These are phyloP conservation scores for Asterella californica DNA, from an alignment of 225 moss, liverwort and hornwort species.

Conservation along the genomic window DNA sequence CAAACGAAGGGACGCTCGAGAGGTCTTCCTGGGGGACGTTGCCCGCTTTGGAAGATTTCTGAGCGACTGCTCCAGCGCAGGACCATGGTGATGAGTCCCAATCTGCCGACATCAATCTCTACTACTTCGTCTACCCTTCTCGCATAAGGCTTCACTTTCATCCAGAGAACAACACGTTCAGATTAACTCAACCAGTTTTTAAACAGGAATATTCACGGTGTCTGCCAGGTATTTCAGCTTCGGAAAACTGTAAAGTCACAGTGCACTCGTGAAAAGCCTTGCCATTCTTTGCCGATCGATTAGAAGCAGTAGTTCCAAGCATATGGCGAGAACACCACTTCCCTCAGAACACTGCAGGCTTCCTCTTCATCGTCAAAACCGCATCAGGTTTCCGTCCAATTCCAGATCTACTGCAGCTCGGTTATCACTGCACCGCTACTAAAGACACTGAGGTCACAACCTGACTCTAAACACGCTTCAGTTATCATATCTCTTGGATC, in stretches of 20 bases:
- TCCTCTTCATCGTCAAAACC: constrained; percentile 1
- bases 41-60: constrained; percentile 39
- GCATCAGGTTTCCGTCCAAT: constrained; percentile 7
- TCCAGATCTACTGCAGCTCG: constrained; percentile 6
- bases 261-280: neutral
- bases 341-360: neutral
- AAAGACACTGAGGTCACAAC: neutral
- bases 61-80: constrained; percentile 58
- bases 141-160: constrained; percentile 21
- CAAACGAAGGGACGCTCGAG: constrained; percentile 24
- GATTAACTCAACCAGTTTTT: neutral
- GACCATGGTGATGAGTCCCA: constrained; percentile 48
- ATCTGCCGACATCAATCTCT: constrained; percentile 49
- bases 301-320: neutral
- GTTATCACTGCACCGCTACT: neutral
- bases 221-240: constrained; percentile 7
- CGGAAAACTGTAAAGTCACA: neutral
- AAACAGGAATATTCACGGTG: neutral
- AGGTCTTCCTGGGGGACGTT: constrained; percentile 17
- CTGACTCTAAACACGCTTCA: neutral
- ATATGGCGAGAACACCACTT: neutral
- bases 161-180: constrained; percentile 5
- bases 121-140: constrained; percentile 25
- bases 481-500: neutral
- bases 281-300: neutral